Evolutionary conservation across 257 asterid species (phyloP), one percentile per base, ranked within the genome.

Genomic region (Solanum virginianum): DNA sequence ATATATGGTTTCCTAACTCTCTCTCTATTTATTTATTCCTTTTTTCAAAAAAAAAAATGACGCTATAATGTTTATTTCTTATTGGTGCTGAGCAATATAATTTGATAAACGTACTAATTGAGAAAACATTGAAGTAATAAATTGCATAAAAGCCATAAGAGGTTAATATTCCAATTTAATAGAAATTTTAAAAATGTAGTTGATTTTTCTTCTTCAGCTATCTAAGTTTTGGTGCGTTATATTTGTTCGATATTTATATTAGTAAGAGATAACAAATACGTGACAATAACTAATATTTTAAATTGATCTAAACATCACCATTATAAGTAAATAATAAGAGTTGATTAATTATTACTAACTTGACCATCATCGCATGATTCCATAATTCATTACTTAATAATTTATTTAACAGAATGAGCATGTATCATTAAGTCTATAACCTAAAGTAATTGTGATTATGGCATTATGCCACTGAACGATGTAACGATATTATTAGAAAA

Each of bases 241-340:
- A 72, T 13, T 72, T 20, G 6, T 43, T 20, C 5, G 3, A 18
- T 39, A 20, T n/a, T 0, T 72, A 7, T 45, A 7, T 0, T 43
- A 39, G 0, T 70, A 3, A 11, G 0, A 70, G 22, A 3, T 39
- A 39, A 17, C 2, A 70, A 13, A 18, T 71, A 29, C 13, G 1
- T 0, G 6, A 43, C 20, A 71, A 2, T 71, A 41, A 41, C 10
- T 43, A 0, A 18, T 0, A 68, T 16, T 1, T 2, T 10, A 11
- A 20, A 4, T 43, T 72, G 3, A 72, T 45, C 1, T n/a, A 13
- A 43, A 7, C 0, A 45, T 0, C 4, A n/a, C 4, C 0, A 1
- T 43, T 1, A 12, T 29, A 2, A 29, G 32, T n/a, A 20, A 72
- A 71, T 18, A 5, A 32, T 36, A 72, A 41, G 1, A 2, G 6